Evolutionary conservation across 768 basidiomycete genomes (phyloP).

Genomic region (Gyrodon lividus): DNA sequence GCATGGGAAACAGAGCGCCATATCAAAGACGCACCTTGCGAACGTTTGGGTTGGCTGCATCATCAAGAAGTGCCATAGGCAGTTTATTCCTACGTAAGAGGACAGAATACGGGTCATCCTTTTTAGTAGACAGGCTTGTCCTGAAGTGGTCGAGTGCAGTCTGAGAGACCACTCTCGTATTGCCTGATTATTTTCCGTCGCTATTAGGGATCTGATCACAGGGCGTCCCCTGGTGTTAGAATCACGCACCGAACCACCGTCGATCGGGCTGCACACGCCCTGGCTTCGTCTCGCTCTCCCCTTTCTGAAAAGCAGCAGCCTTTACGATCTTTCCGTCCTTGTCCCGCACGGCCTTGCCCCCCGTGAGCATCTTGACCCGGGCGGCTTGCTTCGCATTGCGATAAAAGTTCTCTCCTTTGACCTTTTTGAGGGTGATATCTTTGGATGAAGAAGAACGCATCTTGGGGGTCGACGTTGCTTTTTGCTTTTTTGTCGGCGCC

Average conservation of each 20-base stretch:
- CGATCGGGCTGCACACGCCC: constrained; percentile 94
- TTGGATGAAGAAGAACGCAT: constrained; percentile 45
- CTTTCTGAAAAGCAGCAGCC: constrained; percentile 94
- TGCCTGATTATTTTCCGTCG: constrained; percentile 53
- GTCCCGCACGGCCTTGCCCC: constrained; percentile 90
- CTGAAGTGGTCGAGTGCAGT: constrained; percentile 95
- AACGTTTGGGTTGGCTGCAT: constrained; percentile 74
- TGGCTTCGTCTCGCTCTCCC: constrained; percentile 86
- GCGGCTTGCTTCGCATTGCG: constrained; percentile 88
- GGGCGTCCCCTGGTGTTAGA: background rate
- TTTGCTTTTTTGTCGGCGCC: constrained; percentile 31
- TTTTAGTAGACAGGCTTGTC: constrained; percentile 78
- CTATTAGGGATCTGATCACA: constrained; percentile 8
- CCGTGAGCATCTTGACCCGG: constrained; percentile 87
- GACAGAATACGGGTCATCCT: constrained; percentile 95
- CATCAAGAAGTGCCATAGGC: constrained; percentile 94
- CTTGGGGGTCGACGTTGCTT: constrained; percentile 30
- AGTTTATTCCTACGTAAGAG: constrained; percentile 92
- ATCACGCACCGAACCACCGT: constrained; percentile 88
- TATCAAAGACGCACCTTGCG: constrained; percentile 59
- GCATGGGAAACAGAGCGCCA: background rate
- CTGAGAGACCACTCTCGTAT: constrained; percentile 98
- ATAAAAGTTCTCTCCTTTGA: constrained; percentile 98
- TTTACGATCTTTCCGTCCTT: constrained; percentile 89
- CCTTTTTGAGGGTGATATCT: constrained; percentile 58